Evolutionary conservation across 805 yeast species (phyloP).

Genomic region (Ogataea nonfermentans): DNA sequence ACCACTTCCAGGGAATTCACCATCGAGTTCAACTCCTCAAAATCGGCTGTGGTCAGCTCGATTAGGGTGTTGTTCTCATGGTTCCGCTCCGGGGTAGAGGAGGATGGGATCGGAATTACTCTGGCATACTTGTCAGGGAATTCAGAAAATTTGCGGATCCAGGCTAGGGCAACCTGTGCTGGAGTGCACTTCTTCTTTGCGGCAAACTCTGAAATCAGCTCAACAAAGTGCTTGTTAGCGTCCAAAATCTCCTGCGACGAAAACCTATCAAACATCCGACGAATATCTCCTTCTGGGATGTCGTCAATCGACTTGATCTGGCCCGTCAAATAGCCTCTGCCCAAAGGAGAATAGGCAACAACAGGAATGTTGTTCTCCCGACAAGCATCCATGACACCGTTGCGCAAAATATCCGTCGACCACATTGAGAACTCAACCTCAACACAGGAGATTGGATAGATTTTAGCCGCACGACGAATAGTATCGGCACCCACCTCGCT

Average conservation of each 20-base stretch:
- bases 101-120: constrained; percentile 80
- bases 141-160: constrained; percentile 50
- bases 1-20: no score
- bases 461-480: constrained; percentile 54
- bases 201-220: constrained; percentile 50
- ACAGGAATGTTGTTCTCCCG: constrained; percentile 60
- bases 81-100: constrained; percentile 58
- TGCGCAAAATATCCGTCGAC: constrained; percentile 54
- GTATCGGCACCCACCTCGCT: constrained; percentile 69
- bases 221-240: constrained; percentile 50
- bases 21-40: constrained; percentile 44
- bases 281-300: constrained; percentile 55
- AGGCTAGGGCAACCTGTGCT: constrained; percentile 72
- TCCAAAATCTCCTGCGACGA: constrained; percentile 48
- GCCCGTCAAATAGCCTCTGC: constrained; percentile 78
- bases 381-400: constrained; percentile 64
- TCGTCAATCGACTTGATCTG: constrained; percentile 43
- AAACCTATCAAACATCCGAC: constrained; percentile 55
- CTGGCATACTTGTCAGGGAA: constrained; percentile 40
- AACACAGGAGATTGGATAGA: constrained; percentile 60
- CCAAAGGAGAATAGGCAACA: constrained; percentile 80
- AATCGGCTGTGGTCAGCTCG: constrained; percentile 54
- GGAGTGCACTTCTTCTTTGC: constrained; percentile 44
- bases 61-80: constrained; percentile 54
- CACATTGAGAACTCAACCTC: constrained; percentile 80